A percentile compares a stretch with the other conserved stretches of the same genome.
Conservation (phyloP, 2,329 filamentous ascomycete genomes). For the Rutstroemia sp. region DNA sequence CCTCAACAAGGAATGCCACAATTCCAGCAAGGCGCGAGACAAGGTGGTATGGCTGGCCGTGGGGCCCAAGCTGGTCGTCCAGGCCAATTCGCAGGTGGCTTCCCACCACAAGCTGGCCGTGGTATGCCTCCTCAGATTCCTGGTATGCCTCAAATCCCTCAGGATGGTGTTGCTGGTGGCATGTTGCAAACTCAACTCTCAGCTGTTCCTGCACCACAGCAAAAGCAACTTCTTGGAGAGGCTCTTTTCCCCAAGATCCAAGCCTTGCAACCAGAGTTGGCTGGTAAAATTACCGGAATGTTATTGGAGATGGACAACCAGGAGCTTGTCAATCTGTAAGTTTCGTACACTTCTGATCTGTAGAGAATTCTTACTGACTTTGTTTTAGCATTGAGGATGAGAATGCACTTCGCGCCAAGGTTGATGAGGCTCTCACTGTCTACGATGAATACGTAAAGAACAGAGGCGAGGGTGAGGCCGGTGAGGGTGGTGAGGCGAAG, state of each 20-base stretch:
- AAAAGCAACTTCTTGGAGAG: constrained; percentile 99
- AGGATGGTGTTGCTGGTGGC: constrained; percentile 26
- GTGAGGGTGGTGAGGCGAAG: constrained; percentile 34
- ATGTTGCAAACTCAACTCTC: constrained; percentile 53
- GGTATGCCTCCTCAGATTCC: constrained; percentile 29
- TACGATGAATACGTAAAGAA: constrained; percentile 97
- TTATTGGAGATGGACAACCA: constrained; percentile 97
- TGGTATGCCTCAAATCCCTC: constrained; percentile 22
- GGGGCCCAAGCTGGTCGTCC: constrained; percentile 31
- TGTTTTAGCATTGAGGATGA: constrained; percentile 75
- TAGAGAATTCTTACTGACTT: constrained; percentile 24
- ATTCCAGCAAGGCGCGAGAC: constrained; percentile 45
- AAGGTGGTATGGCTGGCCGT: constrained; percentile 33
- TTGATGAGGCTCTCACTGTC: constrained; percentile 92
- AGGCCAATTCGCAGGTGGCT: constrained; percentile 29
- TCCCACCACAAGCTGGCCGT: constrained; percentile 31
- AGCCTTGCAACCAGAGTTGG: constrained; percentile 86
- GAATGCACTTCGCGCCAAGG: constrained; percentile 82
- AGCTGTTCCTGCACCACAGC: constrained; percentile 56
- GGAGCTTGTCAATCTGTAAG: constrained; percentile 93
- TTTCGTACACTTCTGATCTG: constrained; percentile 28
- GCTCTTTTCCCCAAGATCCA: constrained; percentile 98
- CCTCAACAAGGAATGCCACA: constrained; percentile 47
- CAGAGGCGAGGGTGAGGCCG: constrained; percentile 28
- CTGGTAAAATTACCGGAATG: constrained; percentile 99